Evolutionary conservation across 768 basidiomycete genomes (phyloP), one percentile per base, ranked within the genome.

Genomic region (Cyclocybe cylindracea): DNA sequence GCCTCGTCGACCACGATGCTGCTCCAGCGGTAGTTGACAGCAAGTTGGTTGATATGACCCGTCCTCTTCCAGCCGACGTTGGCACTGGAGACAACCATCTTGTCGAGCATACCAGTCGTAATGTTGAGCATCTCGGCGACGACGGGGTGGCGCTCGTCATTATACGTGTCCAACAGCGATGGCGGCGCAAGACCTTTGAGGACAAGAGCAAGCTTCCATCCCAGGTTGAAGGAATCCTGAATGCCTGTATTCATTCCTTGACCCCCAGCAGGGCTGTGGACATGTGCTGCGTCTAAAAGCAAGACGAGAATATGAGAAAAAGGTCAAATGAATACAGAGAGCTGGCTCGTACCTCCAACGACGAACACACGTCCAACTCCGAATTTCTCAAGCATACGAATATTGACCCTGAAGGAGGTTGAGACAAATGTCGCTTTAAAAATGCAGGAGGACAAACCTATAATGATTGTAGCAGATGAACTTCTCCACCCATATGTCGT

Each of bases 11-110:
- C 16, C 1, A 82, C 67, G 32, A 82, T 69, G 0, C 74, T 60
- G 56, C 81, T 82, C 60, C 74, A 73, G 4, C 82, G 73, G 59
- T 78, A 84, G 64, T 82, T 83, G 44, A 82, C 68, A 5, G 77
- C 79, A 14, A 82, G 73, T 61, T 78, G 77, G 10, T 62, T 61
- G 5, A 78, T 54, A 4, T 63, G 57, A 9, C 59, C 57, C 5
- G 52, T 52, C 14, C 60, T 58, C 10, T 59, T 48, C 59, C 61
- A 62, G 5, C 48, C 48, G 14, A 24, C 24, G 24, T 24, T 5
- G 24, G 24, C 24, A 24, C 24, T 24, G 24, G 24, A 3, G 5
- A 24, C 24, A 24, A 24, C 24, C 24, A 24, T 50, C 42, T 47
- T 51, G 9, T 57, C 57, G 13, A 63, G 45, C 2, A 64, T 46